Percentiles rank a stretch among this genome's conserved stretches.
These are phyloP conservation scores for Claviceps humidiphila DNA, from an alignment of 2,329 filamentous ascomycete genomes.

Conservation along the genomic window DNA sequence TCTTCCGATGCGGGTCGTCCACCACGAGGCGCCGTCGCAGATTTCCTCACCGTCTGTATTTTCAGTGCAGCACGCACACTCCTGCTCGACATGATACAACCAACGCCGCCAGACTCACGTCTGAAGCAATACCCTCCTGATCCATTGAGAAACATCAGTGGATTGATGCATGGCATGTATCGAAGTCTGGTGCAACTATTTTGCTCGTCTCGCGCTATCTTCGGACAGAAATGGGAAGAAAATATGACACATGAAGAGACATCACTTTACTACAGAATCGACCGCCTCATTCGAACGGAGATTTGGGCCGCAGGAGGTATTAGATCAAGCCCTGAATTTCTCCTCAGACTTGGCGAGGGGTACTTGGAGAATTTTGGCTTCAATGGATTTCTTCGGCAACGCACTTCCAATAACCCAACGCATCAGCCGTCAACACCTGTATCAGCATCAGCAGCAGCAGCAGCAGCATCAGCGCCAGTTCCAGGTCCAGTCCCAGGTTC, in stretches of 20 bases:
- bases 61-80: slow-evolving; percentile 43
- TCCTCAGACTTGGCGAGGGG: slow-evolving; percentile 33
- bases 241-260: slow-evolving; percentile 33
- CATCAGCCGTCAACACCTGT: slow-evolving; percentile 5
- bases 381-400: slow-evolving; percentile 20
- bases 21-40: slow-evolving; percentile 35
- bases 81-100: slow-evolving; percentile 28
- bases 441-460: not conserved
- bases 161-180: slow-evolving; percentile 6
- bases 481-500: not conserved
- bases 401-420: slow-evolving; percentile 1
- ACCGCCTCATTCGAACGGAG: slow-evolving; percentile 32
- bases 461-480: not conserved
- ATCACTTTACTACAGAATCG: slow-evolving; percentile 25
- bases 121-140: not conserved
- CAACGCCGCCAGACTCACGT: not conserved
- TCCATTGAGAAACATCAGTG: not conserved
- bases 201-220: slow-evolving; percentile 27
- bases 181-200: slow-evolving; percentile 33
- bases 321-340: slow-evolving; percentile 33
- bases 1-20: slow-evolving; percentile 25
- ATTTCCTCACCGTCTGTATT: slow-evolving; percentile 43
- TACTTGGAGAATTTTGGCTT: slow-evolving; percentile 22
- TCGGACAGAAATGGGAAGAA: slow-evolving; percentile 29
- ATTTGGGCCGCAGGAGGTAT: slow-evolving; percentile 35